Percentiles rank a stretch among this genome's conserved stretches.
These are phyloP conservation scores for maize (Zea mays) DNA, from an alignment of 176 grass and related monocot species.

Conservation along the genomic window Zm-B73-REFERENCE-NAM-5.0 NC_050097.1:144791001-144791500, in stretches of 20 bases:
- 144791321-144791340: constrained; percentile 23
- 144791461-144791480: constrained; percentile 44
- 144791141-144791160: not conserved
- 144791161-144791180: not conserved
- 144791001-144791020: constrained; percentile 83
- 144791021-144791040: constrained; percentile 72
- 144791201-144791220: not conserved
- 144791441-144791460: not conserved
- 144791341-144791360: not conserved
- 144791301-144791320: not conserved
- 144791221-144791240: constrained; percentile 21
- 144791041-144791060: constrained; percentile 39
- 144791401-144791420: constrained; percentile 16
- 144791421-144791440: constrained; percentile 27
- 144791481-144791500: constrained; percentile 62
- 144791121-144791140: constrained; percentile 20
- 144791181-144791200: not conserved
- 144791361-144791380: constrained; percentile 21
- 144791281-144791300: not conserved
- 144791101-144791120: constrained; percentile 62
- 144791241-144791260: constrained; percentile 17
- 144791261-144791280: constrained; percentile 9
- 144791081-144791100: constrained; percentile 42
- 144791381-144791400: constrained; percentile 23
- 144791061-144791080: no score